These are phyloP conservation scores for Rhizophagus sp. DNA, from an alignment of 192 early-diverging fungal genomes.

Conservation along the genomic window DNA sequence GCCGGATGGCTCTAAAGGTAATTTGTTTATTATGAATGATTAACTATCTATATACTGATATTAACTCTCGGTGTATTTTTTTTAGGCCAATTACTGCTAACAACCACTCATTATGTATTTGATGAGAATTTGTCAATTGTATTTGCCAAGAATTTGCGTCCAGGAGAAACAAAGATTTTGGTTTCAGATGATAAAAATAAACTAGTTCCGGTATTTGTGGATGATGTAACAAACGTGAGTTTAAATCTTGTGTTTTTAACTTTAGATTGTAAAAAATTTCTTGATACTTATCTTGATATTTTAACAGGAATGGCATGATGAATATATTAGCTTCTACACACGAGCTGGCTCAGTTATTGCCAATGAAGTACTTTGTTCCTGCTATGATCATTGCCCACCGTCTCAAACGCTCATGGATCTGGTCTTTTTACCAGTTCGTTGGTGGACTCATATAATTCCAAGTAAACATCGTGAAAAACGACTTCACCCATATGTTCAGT, in stretches of 20 bases:
- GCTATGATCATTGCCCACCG: neutral
- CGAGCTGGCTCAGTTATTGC: neutral
- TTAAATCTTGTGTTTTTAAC: no score
- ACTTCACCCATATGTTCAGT: constrained; percentile 20
- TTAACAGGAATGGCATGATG: neutral
- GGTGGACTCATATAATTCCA: constrained; percentile 4
- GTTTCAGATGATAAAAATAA: neutral
- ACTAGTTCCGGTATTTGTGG: neutral
- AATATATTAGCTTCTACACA: neutral
- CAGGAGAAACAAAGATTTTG: neutral
- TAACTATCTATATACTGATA: no score
- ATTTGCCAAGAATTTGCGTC: neutral
- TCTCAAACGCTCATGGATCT: no score
- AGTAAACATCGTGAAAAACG: constrained; percentile 7
- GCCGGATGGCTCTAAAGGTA: neutral
- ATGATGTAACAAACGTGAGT: neutral
- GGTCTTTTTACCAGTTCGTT: no score
- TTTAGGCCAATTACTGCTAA: neutral
- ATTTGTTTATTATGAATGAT: neutral
- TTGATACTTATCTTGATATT: no score
- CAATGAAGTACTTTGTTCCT: neutral
- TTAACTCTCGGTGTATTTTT: neutral
- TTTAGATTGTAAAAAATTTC: no score
- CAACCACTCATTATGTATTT: neutral
- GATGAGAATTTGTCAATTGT: neutral